Percentiles rank a stretch among this genome's conserved stretches.
These are phyloP conservation scores for Colletotrichum musae DNA, from an alignment of 2,329 filamentous ascomycete species.

Conservation along the genomic window DNA sequence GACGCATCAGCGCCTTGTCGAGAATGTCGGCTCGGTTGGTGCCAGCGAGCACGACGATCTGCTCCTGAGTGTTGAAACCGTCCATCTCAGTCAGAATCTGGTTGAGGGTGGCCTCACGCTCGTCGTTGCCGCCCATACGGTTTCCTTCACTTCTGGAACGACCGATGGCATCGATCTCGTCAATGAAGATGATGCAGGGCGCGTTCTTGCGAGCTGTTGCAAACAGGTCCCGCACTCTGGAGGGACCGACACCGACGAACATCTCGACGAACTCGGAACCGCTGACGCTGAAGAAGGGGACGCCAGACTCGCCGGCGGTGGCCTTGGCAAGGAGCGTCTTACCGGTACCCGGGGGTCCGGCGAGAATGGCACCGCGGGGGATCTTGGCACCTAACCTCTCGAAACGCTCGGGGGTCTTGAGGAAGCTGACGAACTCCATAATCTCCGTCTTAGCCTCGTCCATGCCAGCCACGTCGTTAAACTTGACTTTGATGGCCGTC, in stretches of 20 bases:
- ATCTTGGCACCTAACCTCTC: constrained; percentile 97
- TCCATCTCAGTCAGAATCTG: constrained; percentile 99
- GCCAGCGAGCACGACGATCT: constrained; percentile 96
- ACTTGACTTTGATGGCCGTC: constrained; percentile 96
- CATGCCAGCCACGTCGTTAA: constrained; percentile 96
- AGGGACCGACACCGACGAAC: constrained; percentile 99
- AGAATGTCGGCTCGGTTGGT: constrained; percentile 96
- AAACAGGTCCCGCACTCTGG: constrained; percentile 94
- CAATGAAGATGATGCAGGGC: constrained; percentile 99
- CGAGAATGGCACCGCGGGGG: constrained; percentile 94
- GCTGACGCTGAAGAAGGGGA: constrained; percentile 98
- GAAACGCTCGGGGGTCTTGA: constrained; percentile 94
- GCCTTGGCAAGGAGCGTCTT: constrained; percentile 98
- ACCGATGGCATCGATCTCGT: constrained; percentile 98
- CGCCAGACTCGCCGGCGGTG: constrained; percentile 95
- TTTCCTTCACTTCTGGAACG: constrained; percentile 88
- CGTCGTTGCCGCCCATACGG: constrained; percentile 85
- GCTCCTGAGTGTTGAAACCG: constrained; percentile 96
- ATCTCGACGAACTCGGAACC: constrained; percentile 99
- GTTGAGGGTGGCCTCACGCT: constrained; percentile 96
- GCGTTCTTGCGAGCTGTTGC: constrained; percentile 95
- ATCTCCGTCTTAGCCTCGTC: constrained; percentile 99
- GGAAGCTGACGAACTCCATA: constrained; percentile 98
- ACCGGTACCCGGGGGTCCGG: constrained; percentile 97
- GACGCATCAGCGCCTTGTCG: constrained; percentile 93